These are phyloP conservation scores for Zoysia pacifica DNA, from an alignment of 176 grass and related monocot species.

Conservation along the genomic window DNA sequence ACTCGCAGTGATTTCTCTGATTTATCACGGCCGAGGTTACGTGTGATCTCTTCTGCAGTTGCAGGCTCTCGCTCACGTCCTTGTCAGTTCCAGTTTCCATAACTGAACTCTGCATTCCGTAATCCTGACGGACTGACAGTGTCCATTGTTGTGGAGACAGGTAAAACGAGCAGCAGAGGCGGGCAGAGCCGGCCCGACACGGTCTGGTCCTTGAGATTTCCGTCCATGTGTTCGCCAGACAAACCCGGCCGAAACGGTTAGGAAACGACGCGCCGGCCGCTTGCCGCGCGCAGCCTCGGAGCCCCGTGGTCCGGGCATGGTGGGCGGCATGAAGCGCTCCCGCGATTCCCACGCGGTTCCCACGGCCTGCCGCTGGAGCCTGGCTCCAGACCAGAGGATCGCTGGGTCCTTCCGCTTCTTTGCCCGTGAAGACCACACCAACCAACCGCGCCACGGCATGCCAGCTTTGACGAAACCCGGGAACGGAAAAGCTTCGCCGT, in stretches of 20 bases:
- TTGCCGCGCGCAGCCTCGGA: neutral
- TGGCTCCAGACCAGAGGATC: neutral
- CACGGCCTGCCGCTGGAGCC: neutral
- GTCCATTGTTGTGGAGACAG: neutral
- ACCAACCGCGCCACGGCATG: neutral
- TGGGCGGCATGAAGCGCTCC: neutral
- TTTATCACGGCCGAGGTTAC: neutral
- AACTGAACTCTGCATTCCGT: neutral
- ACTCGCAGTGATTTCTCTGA: neutral
- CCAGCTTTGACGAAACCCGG: neutral
- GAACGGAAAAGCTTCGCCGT: neutral
- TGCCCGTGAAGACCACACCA: neutral
- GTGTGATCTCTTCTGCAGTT: neutral
- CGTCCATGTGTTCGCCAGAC: neutral
- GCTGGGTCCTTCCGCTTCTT: neutral
- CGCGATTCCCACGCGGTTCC: neutral
- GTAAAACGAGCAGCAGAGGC: neutral
- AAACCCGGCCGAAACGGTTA: neutral
- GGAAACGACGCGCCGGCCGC: constrained; percentile 1
- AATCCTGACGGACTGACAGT: neutral
- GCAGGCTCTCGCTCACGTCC: neutral
- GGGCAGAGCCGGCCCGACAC: neutral
- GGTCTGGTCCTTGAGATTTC: neutral
- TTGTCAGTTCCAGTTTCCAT: neutral
- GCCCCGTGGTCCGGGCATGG: neutral